These are phyloP conservation scores for Rhizopus microsporus DNA, from an alignment of 371 early-diverging fungal genomes.

Conservation along the genomic window DNA sequence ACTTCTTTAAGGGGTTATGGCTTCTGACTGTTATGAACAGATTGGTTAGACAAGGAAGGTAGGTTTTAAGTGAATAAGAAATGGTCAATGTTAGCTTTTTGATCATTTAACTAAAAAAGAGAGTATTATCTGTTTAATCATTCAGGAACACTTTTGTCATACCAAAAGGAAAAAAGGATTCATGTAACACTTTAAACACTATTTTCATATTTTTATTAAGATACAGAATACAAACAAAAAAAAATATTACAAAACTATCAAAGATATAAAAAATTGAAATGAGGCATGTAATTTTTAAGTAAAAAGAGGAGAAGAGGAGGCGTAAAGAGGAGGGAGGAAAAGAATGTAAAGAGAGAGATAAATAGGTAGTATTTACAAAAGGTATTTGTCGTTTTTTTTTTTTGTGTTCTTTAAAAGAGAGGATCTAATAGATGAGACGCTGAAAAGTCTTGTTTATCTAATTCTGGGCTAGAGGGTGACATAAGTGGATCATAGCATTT, in stretches of 20 bases:
- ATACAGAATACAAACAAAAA: background rate
- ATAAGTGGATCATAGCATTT: constrained; percentile 27
- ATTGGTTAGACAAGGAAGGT: too few relatives aligned
- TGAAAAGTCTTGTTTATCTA: constrained; percentile 18
- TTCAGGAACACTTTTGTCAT: too few relatives aligned
- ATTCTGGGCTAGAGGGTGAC: constrained; percentile 25
- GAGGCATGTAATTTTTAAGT: background rate
- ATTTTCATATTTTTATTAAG: too few relatives aligned
- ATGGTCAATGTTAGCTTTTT: too few relatives aligned
- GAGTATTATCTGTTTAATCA: too few relatives aligned
- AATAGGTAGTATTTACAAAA: constrained; percentile 4
- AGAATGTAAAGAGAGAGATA: background rate
- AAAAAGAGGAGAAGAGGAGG: background rate
- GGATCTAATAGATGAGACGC: constrained; percentile 29
- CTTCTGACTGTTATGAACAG: too few relatives aligned
- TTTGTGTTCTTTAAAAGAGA: constrained; percentile 22
- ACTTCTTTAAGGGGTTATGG: too few relatives aligned
- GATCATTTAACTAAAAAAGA: too few relatives aligned
- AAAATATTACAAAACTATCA: background rate
- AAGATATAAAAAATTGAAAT: background rate
- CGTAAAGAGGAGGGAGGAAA: background rate
- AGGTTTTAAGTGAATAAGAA: too few relatives aligned
- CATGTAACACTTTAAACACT: background rate
- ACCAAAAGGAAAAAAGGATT: too few relatives aligned
- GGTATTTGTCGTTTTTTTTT: background rate